Evolutionary conservation across 441 rosid genomes (phyloP).

Genomic region (Mallotus japonicus): DNA sequence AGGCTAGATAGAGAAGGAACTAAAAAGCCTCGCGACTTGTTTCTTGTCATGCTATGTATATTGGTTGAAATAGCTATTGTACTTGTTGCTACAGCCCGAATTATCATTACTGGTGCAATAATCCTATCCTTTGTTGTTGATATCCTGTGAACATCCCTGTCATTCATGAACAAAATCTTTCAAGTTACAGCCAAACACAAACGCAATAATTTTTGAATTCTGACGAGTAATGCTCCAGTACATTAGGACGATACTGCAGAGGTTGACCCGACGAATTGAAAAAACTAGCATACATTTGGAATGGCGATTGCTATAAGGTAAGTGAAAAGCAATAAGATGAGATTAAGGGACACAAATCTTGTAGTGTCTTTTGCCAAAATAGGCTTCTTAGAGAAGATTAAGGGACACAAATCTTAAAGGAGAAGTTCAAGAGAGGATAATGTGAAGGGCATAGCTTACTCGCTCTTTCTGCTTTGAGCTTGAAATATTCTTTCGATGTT

Average conservation of each 20-base stretch:
- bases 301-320: constrained; percentile 61
- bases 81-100: constrained; percentile 69
- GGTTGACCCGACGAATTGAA: constrained; percentile 84
- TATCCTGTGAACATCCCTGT: constrained; percentile 65
- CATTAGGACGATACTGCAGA: constrained; percentile 66
- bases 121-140: constrained; percentile 59
- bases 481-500: too few relatives aligned
- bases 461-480: too few relatives aligned
- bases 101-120: constrained; percentile 54
- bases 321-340: constrained; percentile 40
- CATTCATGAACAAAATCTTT: constrained; percentile 3
- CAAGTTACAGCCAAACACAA: not conserved
- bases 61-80: constrained; percentile 67
- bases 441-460: constrained; percentile 77
- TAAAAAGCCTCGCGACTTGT: constrained; percentile 8
- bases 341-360: constrained; percentile 58
- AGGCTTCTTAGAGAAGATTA: constrained; percentile 45
- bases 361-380: constrained; percentile 41
- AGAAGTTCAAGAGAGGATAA: constrained; percentile 79
- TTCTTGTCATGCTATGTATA: constrained; percentile 33
- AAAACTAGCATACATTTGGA: constrained; percentile 78
- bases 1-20: not conserved
- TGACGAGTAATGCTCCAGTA: constrained; percentile 10
- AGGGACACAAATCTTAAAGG: constrained; percentile 68
- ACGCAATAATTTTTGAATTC: not conserved